phyloP scores from a whole-genome alignment of 805 yeast species.

The Barnettozyma californica region DNA sequence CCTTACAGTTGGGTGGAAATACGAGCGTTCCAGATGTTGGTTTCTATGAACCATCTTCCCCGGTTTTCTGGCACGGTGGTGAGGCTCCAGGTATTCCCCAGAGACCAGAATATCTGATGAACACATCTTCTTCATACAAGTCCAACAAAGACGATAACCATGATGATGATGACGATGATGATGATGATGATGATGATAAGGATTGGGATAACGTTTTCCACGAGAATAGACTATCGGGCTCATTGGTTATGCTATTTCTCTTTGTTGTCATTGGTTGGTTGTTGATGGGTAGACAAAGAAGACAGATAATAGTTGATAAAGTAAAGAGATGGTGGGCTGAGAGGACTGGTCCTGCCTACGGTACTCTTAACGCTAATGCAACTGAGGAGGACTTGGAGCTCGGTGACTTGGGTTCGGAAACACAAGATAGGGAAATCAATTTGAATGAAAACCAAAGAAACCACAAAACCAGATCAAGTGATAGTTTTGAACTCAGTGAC shows the following conservation, averaged over 20 bases:
- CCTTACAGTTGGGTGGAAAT: constrained; percentile 13
- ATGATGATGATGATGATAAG: constrained; percentile 32
- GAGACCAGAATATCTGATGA: constrained; percentile 38
- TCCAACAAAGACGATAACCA: constrained; percentile 26
- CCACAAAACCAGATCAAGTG: background rate
- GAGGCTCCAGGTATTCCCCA: constrained; percentile 36
- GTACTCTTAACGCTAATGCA: background rate
- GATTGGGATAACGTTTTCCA: constrained; percentile 32
- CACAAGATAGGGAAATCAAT: background rate
- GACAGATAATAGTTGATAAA: constrained; percentile 16
- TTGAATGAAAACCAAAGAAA: background rate
- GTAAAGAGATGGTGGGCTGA: constrained; percentile 9
- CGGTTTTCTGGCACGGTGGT: constrained; percentile 46
- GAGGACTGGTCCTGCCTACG: constrained; percentile 7
- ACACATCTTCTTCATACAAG: constrained; percentile 8
- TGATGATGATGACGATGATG: constrained; percentile 17
- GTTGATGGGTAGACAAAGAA: constrained; percentile 30
- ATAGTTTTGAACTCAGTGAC: background rate
- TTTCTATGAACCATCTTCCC: constrained; percentile 42
- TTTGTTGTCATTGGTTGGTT: constrained; percentile 28
- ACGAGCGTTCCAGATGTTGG: constrained; percentile 32
- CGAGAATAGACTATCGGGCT: constrained; percentile 34
- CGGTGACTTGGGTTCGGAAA: constrained; percentile 10
- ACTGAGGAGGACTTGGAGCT: constrained; percentile 14
- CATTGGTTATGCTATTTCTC: constrained; percentile 28